Percentiles rank a stretch among this genome's conserved stretches.
These are phyloP conservation scores for Metschnikowia arizonensis DNA, from an alignment of 805 yeast genomes.

Conservation along the genomic window DNA sequence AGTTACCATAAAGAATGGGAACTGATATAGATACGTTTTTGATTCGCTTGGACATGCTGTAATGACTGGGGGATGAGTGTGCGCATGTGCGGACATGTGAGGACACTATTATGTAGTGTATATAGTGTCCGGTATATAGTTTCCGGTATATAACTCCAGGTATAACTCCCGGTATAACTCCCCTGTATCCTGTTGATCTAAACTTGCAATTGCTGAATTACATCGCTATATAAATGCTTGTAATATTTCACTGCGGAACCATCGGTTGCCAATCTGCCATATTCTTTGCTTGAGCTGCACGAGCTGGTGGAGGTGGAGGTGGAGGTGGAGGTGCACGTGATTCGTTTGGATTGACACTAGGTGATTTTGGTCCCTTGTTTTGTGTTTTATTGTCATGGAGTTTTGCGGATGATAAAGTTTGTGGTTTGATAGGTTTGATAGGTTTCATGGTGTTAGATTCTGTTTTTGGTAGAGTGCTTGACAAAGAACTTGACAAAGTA, in stretches of 20 bases:
- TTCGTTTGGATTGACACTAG: neutral
- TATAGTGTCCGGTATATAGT: too few relatives aligned
- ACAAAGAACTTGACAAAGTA: neutral
- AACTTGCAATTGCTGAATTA: too few relatives aligned
- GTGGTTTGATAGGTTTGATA: conserved; percentile 18
- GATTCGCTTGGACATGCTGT: conserved; percentile 25
- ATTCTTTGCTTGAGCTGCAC: conserved; percentile 6
- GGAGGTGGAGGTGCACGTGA: conserved; percentile 14
- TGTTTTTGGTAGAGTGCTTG: neutral
- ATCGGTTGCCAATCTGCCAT: conserved; percentile 52
- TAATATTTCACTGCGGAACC: conserved; percentile 45
- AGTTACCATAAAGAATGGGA: conserved; percentile 79
- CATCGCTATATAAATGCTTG: too few relatives aligned
- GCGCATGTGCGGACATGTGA: too few relatives aligned
- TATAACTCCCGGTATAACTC: too few relatives aligned
- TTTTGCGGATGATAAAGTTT: conserved; percentile 13
- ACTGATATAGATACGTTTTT: conserved; percentile 54
- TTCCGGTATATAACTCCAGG: too few relatives aligned
- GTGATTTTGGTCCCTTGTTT: neutral
- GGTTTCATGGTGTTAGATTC: conserved; percentile 18
- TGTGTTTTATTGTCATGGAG: conserved; percentile 6
- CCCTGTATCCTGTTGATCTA: too few relatives aligned
- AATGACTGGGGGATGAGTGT: too few relatives aligned
- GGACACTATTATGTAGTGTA: too few relatives aligned
- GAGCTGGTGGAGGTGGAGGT: conserved; percentile 19